Base-by-base conservation (phyloP, 495 filamentous ascomycete genomes). In the Penicillium tannophilum region DNA sequence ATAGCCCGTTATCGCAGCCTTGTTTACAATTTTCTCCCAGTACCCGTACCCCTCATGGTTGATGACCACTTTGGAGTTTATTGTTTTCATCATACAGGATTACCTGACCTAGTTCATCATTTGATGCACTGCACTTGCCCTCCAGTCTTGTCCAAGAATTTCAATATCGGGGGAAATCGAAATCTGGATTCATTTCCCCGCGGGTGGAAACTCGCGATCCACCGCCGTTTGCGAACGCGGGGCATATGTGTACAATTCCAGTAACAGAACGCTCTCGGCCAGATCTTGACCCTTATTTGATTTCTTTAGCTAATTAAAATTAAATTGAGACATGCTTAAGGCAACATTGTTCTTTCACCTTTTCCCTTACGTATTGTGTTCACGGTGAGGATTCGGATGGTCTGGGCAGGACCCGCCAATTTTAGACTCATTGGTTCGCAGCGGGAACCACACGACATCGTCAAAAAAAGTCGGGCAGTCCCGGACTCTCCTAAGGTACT, bases 401-500 rank as follows among this genome's bases (percentile, higher is more conserved):
- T 23, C 23, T 47, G 26, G 44, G 49, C 41, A 47, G 48, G 59
- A 58, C 59, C 54, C 39, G 50, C 49, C 42, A 6, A 19, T 12
- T 44, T 31, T 23, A 53, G 19, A 24, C 14, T 47, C 23, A 54
- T 46, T 35, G 61, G 56, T 24, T 36, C 26, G 12, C 2, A 2
- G 43, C 20, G 9, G 19, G 43, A 24, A 14, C 23, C 26, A 48
- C 42, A 44, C 51, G 44, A 42, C 45, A 19, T 44, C 43, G 43
- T 14, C 19, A 46, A 42, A 51, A 51, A 23, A 54, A 26, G 20
- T 70, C 69, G 69, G 69, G 63, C 61, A 62, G 33, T 66, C 63
- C 56, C 68, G 70, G 70, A 60, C 55, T 44, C 50, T 45, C 55
- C 53, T 58, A 61, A 36, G 57, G 53, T 67, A 50, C 58, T 54